Evolutionary conservation across 768 basidiomycete genomes (phyloP).

Genomic region (Collybia sp.): DNA sequence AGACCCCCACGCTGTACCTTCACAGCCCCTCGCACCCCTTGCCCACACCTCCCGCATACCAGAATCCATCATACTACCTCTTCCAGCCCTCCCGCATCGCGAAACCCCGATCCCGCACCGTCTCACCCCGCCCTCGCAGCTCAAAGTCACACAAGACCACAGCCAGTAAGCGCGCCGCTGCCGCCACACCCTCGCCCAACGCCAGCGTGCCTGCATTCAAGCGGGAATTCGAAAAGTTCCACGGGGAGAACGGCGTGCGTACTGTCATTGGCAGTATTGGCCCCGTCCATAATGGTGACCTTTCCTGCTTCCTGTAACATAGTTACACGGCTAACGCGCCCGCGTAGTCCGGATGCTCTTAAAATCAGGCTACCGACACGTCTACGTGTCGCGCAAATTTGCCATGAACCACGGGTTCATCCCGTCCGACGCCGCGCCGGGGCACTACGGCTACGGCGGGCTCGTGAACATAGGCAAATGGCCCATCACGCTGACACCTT

Average conservation of each 20-base stretch:
- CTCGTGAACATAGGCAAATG: slow-evolving; percentile 81
- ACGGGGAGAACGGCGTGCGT: slow-evolving; percentile 87
- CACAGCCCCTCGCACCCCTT: slow-evolving; percentile 57
- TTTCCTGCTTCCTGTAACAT: not conserved
- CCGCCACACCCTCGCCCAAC: slow-evolving; percentile 23
- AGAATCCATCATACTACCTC: slow-evolving; percentile 67
- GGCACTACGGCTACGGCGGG: slow-evolving; percentile 91
- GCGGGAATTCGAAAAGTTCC: slow-evolving; percentile 81
- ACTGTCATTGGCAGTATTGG: slow-evolving; percentile 91
- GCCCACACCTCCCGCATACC: slow-evolving; percentile 57
- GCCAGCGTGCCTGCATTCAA: slow-evolving; percentile 59
- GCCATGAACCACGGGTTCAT: slow-evolving; percentile 87
- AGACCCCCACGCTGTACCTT: slow-evolving; percentile 55
- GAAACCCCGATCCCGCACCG: slow-evolving; percentile 21
- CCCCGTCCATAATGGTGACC: slow-evolving; percentile 75
- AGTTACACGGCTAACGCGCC: not conserved
- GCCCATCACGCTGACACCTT: slow-evolving; percentile 70
- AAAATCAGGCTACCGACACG: slow-evolving; percentile 86
- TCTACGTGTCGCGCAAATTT: slow-evolving; percentile 94
- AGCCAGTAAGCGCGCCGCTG: slow-evolving; percentile 24
- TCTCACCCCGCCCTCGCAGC: slow-evolving; percentile 34
- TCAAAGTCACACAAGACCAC: slow-evolving; percentile 36
- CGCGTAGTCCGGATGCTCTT: slow-evolving; percentile 84
- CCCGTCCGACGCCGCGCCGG: slow-evolving; percentile 80
- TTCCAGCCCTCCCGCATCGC: slow-evolving; percentile 44